Base-by-base conservation (phyloP, 2,329 filamentous ascomycete species). In the Penicillium sp. region DNA sequence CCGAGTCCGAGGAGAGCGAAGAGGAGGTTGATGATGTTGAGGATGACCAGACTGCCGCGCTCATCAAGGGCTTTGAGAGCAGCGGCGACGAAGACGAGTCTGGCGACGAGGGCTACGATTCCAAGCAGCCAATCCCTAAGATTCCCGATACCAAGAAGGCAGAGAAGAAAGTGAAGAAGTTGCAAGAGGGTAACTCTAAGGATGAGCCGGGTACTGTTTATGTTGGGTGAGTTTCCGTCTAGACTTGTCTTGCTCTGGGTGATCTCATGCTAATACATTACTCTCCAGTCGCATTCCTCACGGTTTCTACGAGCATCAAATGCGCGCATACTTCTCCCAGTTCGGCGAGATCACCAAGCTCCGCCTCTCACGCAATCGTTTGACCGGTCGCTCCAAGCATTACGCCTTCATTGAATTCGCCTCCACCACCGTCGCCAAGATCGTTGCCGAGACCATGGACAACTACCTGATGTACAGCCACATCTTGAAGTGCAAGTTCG, bases 231-330 rank as follows among this genome's bases (percentile, higher is more conserved):
- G 81, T 72, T 43, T 31, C 56, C 35, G n/a, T 33, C 13, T n/a
- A 36, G 6, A 22, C n/a, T 27, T 51, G 14, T n/a, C 9, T 50
- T 54, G 56, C 61, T 56, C 35, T 19, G 41, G 11, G 33, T 37
- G 7, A 51, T 36, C 22, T n/a, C 35, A 35, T 55, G 49, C 60
- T 70, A 59, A 68, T 66, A 52, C 60, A 31, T 54, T 44, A 41
- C 53, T 56, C 27, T 41, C 9, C 58, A 85, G 84, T 56, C 91
- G 92, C 65, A 89, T 96, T 60, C 93, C 93, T 40, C 91, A 95
- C 78, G 91, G 95, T 79, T 99, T 99, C 86, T 98, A 94, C 83
- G 95, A 99, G 80, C 86, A 92, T 70, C 90, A 98, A 79, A 96
- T 99, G 89, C 87, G 87, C 68, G 87, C 88, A 65, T 99, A 98